Percentiles rank a stretch among this genome's conserved stretches.
Conservation (phyloP, 148 eudicot genomes). For the Cornus suecica region DNA sequence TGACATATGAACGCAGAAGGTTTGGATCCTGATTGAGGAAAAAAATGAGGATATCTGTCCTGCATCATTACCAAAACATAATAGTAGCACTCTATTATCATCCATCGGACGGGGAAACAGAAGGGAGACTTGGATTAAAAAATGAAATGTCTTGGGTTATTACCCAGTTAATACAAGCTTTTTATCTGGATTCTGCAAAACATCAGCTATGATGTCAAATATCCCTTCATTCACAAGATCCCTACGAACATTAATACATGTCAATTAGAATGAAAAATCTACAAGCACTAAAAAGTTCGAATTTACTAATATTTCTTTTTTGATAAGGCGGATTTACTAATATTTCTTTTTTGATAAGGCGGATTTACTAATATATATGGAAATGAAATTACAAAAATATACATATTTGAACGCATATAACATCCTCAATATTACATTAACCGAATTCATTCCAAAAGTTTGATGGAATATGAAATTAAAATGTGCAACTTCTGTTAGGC, state of each 20-base stretch:
- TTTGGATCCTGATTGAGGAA: conserved; percentile 84
- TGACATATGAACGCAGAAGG: conserved; percentile 77
- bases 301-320: no score
- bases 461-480: background rate
- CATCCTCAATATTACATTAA: no score
- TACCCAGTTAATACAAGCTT: conserved; percentile 88
- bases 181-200: conserved; percentile 65
- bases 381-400: conserved; percentile 6
- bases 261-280: no score
- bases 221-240: conserved; percentile 89
- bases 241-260: conserved; percentile 50
- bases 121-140: background rate
- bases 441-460: background rate
- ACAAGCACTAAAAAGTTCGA: conserved; percentile 14
- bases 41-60: conserved; percentile 95
- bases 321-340: background rate
- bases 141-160: conserved; percentile 8
- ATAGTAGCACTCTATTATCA: conserved; percentile 10
- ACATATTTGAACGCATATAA: background rate
- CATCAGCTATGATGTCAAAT: conserved; percentile 71
- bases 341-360: background rate
- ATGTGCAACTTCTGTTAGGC: background rate
- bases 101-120: background rate
- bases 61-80: conserved; percentile 59
- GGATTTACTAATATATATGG: background rate